Conservation (phyloP, 78 protist genomes). For the Cavenderia fasciculata region DNA sequence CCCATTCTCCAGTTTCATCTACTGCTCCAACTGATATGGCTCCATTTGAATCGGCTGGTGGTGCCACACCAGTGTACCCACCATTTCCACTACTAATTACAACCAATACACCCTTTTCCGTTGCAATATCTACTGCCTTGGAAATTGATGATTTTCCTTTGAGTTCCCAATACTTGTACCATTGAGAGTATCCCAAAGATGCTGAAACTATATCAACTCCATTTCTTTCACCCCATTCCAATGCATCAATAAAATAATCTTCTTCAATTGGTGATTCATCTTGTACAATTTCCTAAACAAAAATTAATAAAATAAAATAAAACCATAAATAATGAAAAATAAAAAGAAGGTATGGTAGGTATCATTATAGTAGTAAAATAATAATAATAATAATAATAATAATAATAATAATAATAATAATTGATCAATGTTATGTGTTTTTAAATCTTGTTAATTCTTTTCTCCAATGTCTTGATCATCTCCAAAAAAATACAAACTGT, state of each 20-base stretch:
- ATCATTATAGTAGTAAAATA: no score
- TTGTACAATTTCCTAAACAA: slow-evolving; percentile 21
- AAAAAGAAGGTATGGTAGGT: no score
- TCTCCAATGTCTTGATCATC: no score
- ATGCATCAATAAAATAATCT: slow-evolving; percentile 49
- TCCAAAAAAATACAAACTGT: no score
- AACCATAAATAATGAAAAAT: not conserved
- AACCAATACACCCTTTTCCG: slow-evolving; percentile 28
- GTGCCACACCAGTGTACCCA: slow-evolving; percentile 19
- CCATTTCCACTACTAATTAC: slow-evolving; percentile 53
- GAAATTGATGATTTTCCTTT: slow-evolving; percentile 40
- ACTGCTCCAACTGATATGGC: slow-evolving; percentile 55
- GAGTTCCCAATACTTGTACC: slow-evolving; percentile 48
- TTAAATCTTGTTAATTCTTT: no score
- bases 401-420: not conserved
- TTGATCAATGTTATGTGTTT: not conserved
- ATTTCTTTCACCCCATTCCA: slow-evolving; percentile 61
- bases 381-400: not conserved
- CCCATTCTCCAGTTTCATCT: not conserved
- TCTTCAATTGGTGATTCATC: slow-evolving; percentile 58
- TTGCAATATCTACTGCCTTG: slow-evolving; percentile 36
- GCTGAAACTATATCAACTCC: slow-evolving; percentile 43
- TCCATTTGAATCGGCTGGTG: slow-evolving; percentile 31
- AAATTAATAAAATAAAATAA: not conserved
- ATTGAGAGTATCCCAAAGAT: slow-evolving; percentile 54